Percentiles rank a stretch among this genome's conserved stretches.
Evolutionary conservation across 768 basidiomycete genomes (phyloP).

Genomic region (Lepiota brunneoincarnata): DNA sequence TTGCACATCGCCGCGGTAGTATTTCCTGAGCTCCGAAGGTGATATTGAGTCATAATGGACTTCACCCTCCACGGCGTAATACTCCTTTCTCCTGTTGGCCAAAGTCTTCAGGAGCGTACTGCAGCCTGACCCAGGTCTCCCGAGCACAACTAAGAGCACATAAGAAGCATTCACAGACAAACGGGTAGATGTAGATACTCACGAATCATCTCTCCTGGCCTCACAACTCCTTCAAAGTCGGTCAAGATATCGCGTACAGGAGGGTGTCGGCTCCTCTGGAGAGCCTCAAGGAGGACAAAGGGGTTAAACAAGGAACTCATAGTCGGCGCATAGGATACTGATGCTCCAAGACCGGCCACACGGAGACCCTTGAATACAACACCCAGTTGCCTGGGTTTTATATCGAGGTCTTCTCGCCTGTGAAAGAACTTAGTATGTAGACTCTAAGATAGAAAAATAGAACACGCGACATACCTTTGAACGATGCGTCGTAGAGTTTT

Average conservation of each 20-base stretch:
- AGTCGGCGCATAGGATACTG: slow-evolving; percentile 53
- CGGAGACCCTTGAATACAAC: slow-evolving; percentile 58
- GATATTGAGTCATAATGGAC: slow-evolving; percentile 77
- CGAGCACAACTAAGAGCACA: slow-evolving; percentile 63
- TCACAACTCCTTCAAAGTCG: slow-evolving; percentile 63
- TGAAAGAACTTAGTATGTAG: slow-evolving; percentile 10
- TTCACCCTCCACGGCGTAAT: slow-evolving; percentile 63
- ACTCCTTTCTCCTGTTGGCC: slow-evolving; percentile 72
- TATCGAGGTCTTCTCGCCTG: slow-evolving; percentile 45
- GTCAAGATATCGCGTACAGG: slow-evolving; percentile 60
- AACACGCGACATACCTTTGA: slow-evolving; percentile 31
- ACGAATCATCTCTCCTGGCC: slow-evolving; percentile 81
- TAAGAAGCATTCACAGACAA: not conserved
- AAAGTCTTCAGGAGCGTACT: slow-evolving; percentile 80
- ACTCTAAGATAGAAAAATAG: slow-evolving; percentile 9
- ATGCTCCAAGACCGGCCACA: slow-evolving; percentile 56
- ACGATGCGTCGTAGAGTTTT: slow-evolving; percentile 27
- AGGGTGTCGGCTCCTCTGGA: slow-evolving; percentile 56
- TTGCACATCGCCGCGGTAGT: slow-evolving; percentile 76
- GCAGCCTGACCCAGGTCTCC: slow-evolving; percentile 84
- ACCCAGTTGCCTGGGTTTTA: slow-evolving; percentile 54
- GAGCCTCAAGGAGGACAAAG: slow-evolving; percentile 32
- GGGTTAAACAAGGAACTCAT: slow-evolving; percentile 65
- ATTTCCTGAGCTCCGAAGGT: slow-evolving; percentile 57
- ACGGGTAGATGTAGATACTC: slow-evolving; percentile 43